Percentiles rank a stretch among this genome's conserved stretches.
Conservation (phyloP, 2,329 filamentous ascomycete species). For the Aspergillus luchuensis region DNA sequence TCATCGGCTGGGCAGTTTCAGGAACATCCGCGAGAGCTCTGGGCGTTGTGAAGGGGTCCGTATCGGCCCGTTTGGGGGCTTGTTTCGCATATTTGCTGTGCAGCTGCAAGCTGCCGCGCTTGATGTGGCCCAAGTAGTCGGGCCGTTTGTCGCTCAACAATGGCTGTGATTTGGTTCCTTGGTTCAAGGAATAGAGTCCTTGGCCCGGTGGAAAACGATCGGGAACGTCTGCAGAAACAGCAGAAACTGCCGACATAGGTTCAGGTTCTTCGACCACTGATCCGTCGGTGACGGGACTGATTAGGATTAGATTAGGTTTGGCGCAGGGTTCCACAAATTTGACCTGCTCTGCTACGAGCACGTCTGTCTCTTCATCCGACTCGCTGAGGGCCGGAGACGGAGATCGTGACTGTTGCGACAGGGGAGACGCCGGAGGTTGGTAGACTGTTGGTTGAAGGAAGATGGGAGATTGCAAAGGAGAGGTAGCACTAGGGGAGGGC, state of each 20-base stretch:
- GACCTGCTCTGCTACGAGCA: constrained; percentile 37
- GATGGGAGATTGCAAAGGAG: constrained; percentile 30
- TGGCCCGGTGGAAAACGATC: constrained; percentile 2
- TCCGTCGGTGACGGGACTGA: constrained; percentile 29
- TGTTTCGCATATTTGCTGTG: constrained; percentile 8
- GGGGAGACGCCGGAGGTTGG: constrained; percentile 28
- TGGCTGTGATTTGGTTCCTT: constrained; percentile 22
- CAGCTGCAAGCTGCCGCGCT: constrained; percentile 16
- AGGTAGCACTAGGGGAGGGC: constrained; percentile 32
- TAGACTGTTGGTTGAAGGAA: constrained; percentile 36
- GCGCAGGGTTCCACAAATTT: constrained; percentile 33
- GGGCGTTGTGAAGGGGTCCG: constrained; percentile 22
- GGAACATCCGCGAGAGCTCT: constrained; percentile 29
- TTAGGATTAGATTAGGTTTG: constrained; percentile 36
- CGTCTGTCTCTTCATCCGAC: constrained; percentile 36
- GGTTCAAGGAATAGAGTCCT: constrained; percentile 19
- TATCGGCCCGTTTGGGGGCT: background rate
- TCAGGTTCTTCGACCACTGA: constrained; percentile 12
- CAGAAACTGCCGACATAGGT: constrained; percentile 10
- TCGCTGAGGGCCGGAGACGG: constrained; percentile 31
- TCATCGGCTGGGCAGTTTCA: constrained; percentile 19
- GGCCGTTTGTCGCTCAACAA: constrained; percentile 14
- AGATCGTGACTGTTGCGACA: constrained; percentile 25
- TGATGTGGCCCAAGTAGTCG: background rate
- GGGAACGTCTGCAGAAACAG: constrained; percentile 7